These are phyloP conservation scores for Penicillium arizonense DNA, from an alignment of 495 filamentous ascomycete genomes.

Conservation along the genomic window DNA sequence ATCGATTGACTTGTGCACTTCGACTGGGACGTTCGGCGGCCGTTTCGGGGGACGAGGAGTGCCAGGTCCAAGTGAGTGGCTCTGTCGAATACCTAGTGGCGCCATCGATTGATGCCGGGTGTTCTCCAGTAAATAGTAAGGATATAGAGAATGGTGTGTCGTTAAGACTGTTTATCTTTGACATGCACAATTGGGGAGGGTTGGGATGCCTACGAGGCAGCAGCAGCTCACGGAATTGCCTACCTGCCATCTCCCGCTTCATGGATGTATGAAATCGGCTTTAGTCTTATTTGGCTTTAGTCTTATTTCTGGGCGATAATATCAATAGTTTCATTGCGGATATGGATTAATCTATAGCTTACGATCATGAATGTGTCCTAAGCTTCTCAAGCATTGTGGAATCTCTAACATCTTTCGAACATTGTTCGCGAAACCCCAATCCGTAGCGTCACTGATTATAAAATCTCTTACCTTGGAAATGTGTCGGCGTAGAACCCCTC, in stretches of 20 bases:
- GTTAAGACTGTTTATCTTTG: background rate
- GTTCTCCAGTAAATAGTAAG: background rate
- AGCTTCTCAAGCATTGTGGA: too few species aligned
- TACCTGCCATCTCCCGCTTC: background rate
- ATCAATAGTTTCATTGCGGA: too few species aligned
- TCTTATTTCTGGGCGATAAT: too few species aligned
- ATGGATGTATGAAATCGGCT: background rate
- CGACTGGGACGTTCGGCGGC: slow-evolving; percentile 11
- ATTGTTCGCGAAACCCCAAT: too few species aligned
- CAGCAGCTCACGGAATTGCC: background rate
- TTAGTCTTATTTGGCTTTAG: background rate
- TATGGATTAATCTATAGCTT: too few species aligned
- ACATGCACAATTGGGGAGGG: background rate
- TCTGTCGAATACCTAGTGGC: slow-evolving; percentile 31
- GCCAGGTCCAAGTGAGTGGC: slow-evolving; percentile 19
- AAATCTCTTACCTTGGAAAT: too few species aligned
- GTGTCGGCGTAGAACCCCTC: too few species aligned
- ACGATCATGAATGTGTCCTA: too few species aligned
- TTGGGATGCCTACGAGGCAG: background rate
- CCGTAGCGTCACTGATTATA: too few species aligned
- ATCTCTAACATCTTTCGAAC: too few species aligned
- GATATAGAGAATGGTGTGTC: background rate
- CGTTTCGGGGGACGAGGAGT: slow-evolving; percentile 20
- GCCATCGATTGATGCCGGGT: slow-evolving; percentile 26
- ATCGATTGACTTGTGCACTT: slow-evolving; percentile 23